These are phyloP conservation scores for Trichaptum fuscoviolaceum DNA, from an alignment of 768 basidiomycete genomes.

Conservation along the genomic window DNA sequence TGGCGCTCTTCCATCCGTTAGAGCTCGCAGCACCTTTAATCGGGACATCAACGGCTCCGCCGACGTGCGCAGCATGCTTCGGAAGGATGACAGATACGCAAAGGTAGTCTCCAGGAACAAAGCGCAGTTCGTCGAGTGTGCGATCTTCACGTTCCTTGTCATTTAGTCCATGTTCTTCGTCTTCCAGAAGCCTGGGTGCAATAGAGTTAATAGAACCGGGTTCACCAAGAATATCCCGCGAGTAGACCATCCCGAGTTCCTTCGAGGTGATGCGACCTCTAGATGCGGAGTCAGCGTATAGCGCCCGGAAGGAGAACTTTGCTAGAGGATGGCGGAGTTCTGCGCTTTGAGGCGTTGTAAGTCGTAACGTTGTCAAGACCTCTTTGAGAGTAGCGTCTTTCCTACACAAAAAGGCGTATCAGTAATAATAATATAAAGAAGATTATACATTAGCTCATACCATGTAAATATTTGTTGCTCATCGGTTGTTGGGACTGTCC, in stretches of 20 bases:
- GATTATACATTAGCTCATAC: constrained; percentile 30
- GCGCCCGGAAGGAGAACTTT: constrained; percentile 73
- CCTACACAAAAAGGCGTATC: constrained; percentile 34
- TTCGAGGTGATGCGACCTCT: constrained; percentile 70
- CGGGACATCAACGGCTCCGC: constrained; percentile 32
- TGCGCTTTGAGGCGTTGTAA: constrained; percentile 56
- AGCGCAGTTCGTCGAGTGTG: constrained; percentile 73
- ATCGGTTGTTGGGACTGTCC: constrained; percentile 68
- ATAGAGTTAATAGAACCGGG: constrained; percentile 54
- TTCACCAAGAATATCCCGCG: constrained; percentile 80
- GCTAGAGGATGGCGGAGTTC: constrained; percentile 82
- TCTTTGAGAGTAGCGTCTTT: constrained; percentile 79
- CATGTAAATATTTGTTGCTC: constrained; percentile 83
- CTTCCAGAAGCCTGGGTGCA: constrained; percentile 58
- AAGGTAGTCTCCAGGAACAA: constrained; percentile 78
- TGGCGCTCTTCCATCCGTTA: constrained; percentile 28
- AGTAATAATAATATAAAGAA: background rate
- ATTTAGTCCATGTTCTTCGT: constrained; percentile 29
- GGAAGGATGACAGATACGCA: constrained; percentile 72
- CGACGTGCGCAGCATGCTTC: constrained; percentile 48
- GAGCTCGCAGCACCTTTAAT: constrained; percentile 42
- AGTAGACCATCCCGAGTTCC: constrained; percentile 78
- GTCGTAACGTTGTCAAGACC: constrained; percentile 71
- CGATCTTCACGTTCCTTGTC: constrained; percentile 58
- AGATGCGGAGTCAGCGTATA: constrained; percentile 69